Conservation (phyloP, 1,284 basidiomycete genomes). For the Gymnopus androsaceus region DNA sequence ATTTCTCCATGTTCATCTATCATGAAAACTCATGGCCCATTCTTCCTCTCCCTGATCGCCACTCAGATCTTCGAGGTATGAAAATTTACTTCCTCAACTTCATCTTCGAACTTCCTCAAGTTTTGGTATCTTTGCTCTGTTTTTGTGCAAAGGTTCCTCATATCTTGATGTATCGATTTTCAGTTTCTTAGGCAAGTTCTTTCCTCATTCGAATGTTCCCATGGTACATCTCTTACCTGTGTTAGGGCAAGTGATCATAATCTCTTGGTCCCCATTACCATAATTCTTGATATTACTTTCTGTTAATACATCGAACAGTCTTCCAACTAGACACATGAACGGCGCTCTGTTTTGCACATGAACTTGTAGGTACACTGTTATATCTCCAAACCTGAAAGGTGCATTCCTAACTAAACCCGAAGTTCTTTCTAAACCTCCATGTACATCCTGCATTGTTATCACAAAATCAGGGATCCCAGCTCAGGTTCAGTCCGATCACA, state of each 20-base stretch:
- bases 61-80: not conserved
- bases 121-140: too few species aligned
- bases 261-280: constrained; percentile 7
- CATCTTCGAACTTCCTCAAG: too few species aligned
- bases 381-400: too few species aligned
- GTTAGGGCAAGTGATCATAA: constrained; percentile 17
- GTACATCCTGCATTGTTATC: not conserved
- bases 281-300: constrained; percentile 4
- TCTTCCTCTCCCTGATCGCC: not conserved
- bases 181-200: too few species aligned
- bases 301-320: constrained; percentile 14
- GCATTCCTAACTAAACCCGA: constrained; percentile 17
- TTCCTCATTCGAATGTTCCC: too few species aligned
- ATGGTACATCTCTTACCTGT: too few species aligned
- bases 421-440: constrained; percentile 20
- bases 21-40: not conserved
- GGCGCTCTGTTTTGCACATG: constrained; percentile 13
- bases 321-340: constrained; percentile 9
- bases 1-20: not conserved
- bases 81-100: not conserved
- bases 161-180: too few species aligned
- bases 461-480: not conserved
- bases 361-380: constrained; percentile 17
- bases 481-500: not conserved
- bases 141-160: too few species aligned